These are phyloP conservation scores for Trichosanthes truncata DNA, from an alignment of 306 rosid species.

Conservation along the genomic window DNA sequence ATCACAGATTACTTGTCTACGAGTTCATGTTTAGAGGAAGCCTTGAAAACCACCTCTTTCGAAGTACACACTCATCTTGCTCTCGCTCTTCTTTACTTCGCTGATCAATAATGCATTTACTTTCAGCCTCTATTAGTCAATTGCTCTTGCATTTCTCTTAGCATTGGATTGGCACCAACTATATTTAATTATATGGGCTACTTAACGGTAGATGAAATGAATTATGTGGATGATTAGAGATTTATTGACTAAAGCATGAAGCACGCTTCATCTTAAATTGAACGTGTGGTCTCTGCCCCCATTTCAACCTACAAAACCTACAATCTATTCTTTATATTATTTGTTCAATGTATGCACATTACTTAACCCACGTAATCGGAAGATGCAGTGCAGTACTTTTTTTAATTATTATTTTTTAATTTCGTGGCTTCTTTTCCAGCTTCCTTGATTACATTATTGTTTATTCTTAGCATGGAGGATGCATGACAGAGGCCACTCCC, in stretches of 20 bases:
- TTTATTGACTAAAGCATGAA: not conserved
- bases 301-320: not conserved
- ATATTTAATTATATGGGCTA: not conserved
- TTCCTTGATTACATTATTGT: not conserved
- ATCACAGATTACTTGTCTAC: slow-evolving; percentile 87
- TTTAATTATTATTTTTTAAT: not conserved
- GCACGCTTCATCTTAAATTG: not conserved
- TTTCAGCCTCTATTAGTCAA: not conserved
- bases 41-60: slow-evolving; percentile 88
- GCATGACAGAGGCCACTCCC: not conserved
- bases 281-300: not conserved
- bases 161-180: not conserved
- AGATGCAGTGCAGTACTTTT: not conserved
- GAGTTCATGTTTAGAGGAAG: slow-evolving; percentile 99
- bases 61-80: slow-evolving; percentile 46
- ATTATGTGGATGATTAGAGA: not conserved
- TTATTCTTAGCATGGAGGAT: not conserved
- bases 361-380: not conserved
- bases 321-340: not conserved
- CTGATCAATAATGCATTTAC: not conserved
- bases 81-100: not conserved
- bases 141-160: not conserved
- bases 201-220: not conserved
- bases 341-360: not conserved
- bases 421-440: not conserved